Base-by-base conservation (phyloP, 345 rosid species). In the Eucalyptus cloeziana region DNA sequence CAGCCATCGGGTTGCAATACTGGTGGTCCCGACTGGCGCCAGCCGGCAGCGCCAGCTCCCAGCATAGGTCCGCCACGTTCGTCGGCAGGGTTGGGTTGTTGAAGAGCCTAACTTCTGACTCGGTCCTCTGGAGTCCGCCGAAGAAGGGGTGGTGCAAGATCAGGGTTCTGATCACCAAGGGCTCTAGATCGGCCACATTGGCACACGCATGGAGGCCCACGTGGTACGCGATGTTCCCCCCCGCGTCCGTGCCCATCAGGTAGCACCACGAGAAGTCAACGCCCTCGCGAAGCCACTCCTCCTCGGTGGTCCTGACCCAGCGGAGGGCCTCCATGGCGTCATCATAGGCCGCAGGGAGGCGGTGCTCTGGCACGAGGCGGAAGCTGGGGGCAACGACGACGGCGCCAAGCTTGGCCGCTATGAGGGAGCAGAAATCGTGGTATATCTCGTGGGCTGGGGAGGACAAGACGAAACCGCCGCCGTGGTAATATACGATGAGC, bases 11-110 rank as follows among this genome's bases (percentile, higher is more conserved):
- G 85, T 94, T 94, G 27, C 92, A 88, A 51, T 88, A 94, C 69
- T 89, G 88, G 60, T 94, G 96, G 85, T 93, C 93, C 5, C 92
- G 90, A 86, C 90, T 90, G 4, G 90, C 54, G n/a, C 92, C 90
- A 12, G 62, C 43, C 1, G 96, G 96, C 87, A 94, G 80, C 2
- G 93, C 86, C 5, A 93, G 87, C 15, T 89, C 89, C 94, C 94
- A 94, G 81, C 90, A 7, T 6, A 89, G 62, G 69, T 93, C 94
- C 2, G 86, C 17, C 4, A n/a, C 92, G 17, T 90, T 91, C 49
- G 88, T 47, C 7, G 94, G 95, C 40, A 86, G 30, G 13, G 67
- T 1, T 27, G 71, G 86, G 85, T 94, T 93, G 11, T 87, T 52
- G 10, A 91, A 90, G 11, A 58, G 58, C 8, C 86, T 51, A 1